phyloP scores from a whole-genome alignment of 2,329 filamentous ascomycete species.

The Beauveria pseudobassiana region DNA sequence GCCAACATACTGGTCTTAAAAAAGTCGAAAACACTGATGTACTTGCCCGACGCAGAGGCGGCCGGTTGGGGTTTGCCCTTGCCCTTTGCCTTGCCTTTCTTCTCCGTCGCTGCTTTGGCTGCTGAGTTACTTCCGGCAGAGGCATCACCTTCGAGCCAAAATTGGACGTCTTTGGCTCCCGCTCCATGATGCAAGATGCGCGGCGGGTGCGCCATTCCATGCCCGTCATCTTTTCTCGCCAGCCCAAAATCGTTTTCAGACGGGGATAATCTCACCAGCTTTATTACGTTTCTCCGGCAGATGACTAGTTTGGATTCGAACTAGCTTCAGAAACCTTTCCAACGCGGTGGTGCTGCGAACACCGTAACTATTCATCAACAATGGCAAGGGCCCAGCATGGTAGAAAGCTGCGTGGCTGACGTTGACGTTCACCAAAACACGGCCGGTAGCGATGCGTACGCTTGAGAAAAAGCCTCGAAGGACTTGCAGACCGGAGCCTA shows the following conservation, averaged over 20 bases:
- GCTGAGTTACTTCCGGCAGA: conserved; percentile 9
- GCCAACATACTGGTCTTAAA: conserved; percentile 26
- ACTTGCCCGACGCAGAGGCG: conserved; percentile 25
- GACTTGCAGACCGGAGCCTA: conserved; percentile 22
- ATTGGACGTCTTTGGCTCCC: conserved; percentile 44
- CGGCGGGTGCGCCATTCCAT: conserved; percentile 19
- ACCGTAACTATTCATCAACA: conserved; percentile 12
- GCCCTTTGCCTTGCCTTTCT: conserved; percentile 19
- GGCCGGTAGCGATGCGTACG: conserved; percentile 25
- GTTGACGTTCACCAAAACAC: conserved; percentile 29
- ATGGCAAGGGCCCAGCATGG: conserved; percentile 17
- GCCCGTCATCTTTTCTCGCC: conserved; percentile 27
- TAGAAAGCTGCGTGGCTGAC: conserved; percentile 29
- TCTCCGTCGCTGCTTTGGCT: conserved; percentile 11
- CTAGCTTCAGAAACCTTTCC: conserved; percentile 28
- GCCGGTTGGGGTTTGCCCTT: conserved; percentile 17
- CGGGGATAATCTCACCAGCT: conserved; percentile 25
- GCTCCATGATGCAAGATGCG: conserved; percentile 28
- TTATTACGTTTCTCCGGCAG: conserved; percentile 26
- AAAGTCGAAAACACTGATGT: conserved; percentile 45
- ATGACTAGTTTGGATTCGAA: conserved; percentile 32
- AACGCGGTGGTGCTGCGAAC: conserved; percentile 15
- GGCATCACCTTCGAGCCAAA: conserved; percentile 35
- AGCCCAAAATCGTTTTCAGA: conserved; percentile 31
- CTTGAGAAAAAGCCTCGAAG: conserved; percentile 28